Base-by-base conservation (phyloP, 2,329 filamentous ascomycete species). In the Leptoxyphium fumago region DNA sequence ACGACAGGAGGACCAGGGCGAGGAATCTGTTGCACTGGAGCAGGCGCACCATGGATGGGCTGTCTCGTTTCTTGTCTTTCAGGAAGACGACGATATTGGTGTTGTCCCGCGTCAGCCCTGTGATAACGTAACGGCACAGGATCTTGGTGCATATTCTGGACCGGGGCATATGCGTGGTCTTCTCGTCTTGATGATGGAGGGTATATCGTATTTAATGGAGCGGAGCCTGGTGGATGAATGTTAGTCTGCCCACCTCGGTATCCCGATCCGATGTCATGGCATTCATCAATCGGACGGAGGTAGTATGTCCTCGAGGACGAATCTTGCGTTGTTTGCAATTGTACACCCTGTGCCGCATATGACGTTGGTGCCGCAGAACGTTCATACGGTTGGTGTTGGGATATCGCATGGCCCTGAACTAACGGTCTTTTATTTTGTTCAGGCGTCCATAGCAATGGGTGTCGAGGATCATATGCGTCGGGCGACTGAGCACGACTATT, bases 31-130 rank as follows among this genome's bases (percentile, higher is more conserved):
- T 61, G 59, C 5, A 61, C 52, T 18, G 52, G 51, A 9, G 59
- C 58, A n/a, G 57, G 59, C 17, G 58, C 58, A 29, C 59, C 59
- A 44, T 61, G 58, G 2, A 60, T 49, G 15, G 55, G 55, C 9
- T 45, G 44, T 18, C 38, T 32, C 42, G 44, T n/a, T 43, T 44
- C 18, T 34, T 43, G 15, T 44, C 39, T 8, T 14, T 34, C 29
- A 29, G 41, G 36, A 14, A 39, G 10, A 40, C 32, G 11, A 32
- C 28, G n/a, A 30, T 13, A 15, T 3, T 5, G 32, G 15, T 9
- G 15, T 13, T 13, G 32, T 36, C 32, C 32, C 11, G 15, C 32
- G 32, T 36, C 32, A 15, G 32, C 4, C 32, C 15, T 36, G 32
- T 15, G 11, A 36, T 13, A 21, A 21, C 18, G 42, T 18, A 28